Base-by-base conservation (phyloP, 805 yeast genomes). In the Metschnikowia drakensbergensis region DNA sequence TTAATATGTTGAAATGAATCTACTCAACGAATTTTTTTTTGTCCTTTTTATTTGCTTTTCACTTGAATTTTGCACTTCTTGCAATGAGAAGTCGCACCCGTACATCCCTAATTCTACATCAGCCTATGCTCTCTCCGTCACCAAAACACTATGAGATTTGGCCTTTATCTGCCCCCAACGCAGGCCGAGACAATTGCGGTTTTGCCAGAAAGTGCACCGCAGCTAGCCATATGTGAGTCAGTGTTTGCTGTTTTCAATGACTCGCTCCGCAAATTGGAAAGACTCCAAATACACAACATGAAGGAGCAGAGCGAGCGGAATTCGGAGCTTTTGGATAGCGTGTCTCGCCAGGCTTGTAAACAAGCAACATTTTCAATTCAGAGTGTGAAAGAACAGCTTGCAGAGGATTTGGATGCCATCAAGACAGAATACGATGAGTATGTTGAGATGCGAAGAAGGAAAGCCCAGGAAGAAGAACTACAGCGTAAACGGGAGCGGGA, bases 211-310 rank as follows among this genome's bases (percentile, higher is more conserved):
- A 10, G 7, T 25, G 7, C 11, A 13, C n/a, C 17, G 4, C 7
- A 13, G 6, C 23, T 45, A 8, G 9, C 8, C 6, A 42, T 26
- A 10, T 38, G 47, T 13, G 48, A 37, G 13, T 27, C 41, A 28
- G 23, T 44, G 27, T 43, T 46, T 11, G 43, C 29, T 17, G 37
- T 39, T 27, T 42, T 51, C 38, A 45, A 45, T 28, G 51, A 48
- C 9, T 38, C 51, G n/a, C 50, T 51, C 34, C 22, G 22, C 33
- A 37, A 42, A 25, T 32, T 51, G 22, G 47, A 51, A 26, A 33
- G 41, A 9, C 38, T 47, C 25, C 30, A 34, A 28, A 27, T 42
- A 36, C 54, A 47, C 44, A 43, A 35, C 37, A 26, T 17, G 13
- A 42, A 17, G 17, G 45, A 32, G 13, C 45, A 42, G 26, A 26